Evolutionary conservation across 176 grass and related monocot genomes (phyloP).

Genomic region (Thinopyrum elongatum): DNA sequence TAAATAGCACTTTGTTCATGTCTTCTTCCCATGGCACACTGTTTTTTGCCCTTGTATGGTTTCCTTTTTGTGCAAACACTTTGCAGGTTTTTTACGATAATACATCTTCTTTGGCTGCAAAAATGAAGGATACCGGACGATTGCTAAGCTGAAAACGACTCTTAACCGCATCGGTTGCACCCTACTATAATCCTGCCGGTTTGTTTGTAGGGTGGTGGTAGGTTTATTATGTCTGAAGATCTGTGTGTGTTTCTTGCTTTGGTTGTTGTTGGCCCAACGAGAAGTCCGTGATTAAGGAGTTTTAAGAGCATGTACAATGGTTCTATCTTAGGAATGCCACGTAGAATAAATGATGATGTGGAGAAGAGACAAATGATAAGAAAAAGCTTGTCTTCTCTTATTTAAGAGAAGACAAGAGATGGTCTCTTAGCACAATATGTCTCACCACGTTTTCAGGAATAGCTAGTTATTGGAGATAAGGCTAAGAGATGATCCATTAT

Average conservation of each 20-base stretch:
- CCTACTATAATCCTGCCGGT: not conserved
- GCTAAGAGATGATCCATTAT: too few species aligned
- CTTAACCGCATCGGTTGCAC: conserved; percentile 1
- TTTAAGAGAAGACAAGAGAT: too few species aligned
- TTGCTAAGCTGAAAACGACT: not conserved
- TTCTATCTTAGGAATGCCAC: too few species aligned
- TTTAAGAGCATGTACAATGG: too few species aligned
- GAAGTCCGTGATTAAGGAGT: not conserved
- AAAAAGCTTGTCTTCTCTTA: too few species aligned
- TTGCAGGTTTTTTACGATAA: not conserved
- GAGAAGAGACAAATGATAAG: too few species aligned
- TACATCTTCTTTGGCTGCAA: too few species aligned
- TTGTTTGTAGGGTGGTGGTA: not conserved
- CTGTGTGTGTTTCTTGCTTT: not conserved
- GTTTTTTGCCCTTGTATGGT: not conserved
- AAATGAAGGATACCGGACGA: not conserved
- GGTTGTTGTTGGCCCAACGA: not conserved
- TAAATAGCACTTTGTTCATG: not conserved
- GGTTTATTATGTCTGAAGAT: not conserved
- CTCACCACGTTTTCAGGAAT: too few species aligned
- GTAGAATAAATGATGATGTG: too few species aligned
- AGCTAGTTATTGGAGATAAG: too few species aligned
- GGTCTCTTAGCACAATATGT: too few species aligned
- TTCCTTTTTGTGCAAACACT: not conserved
- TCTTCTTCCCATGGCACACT: not conserved